Conservation (phyloP, 441 rosid species). For the Populus hybrid region DNA sequence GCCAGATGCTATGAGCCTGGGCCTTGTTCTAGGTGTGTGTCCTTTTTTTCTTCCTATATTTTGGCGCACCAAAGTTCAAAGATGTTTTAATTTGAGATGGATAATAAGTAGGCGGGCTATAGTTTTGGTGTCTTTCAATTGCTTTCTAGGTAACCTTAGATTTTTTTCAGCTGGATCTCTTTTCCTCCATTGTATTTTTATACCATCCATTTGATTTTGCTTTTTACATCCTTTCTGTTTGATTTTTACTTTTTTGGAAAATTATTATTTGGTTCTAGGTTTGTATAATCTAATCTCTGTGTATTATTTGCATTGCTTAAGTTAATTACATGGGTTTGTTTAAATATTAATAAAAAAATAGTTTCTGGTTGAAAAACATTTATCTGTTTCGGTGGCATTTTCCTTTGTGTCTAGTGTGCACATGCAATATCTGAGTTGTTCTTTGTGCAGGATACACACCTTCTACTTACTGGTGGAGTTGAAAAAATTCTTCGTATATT, state of each 20-base stretch:
- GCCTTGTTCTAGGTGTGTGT: neutral
- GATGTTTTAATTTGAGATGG: neutral
- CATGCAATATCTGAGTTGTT: slow-evolving; percentile 3
- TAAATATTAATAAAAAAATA: too few relatives aligned
- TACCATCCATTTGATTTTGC: neutral
- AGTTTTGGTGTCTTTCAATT: neutral
- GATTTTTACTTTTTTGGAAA: neutral
- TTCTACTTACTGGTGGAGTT: slow-evolving; percentile 83
- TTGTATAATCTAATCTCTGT: neutral
- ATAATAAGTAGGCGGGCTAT: neutral
- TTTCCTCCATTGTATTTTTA: neutral
- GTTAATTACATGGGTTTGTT: neutral
- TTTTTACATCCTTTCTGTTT: neutral
- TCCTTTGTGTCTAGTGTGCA: neutral
- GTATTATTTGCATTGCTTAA: neutral
- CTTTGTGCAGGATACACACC: slow-evolving; percentile 65
- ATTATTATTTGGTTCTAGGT: neutral
- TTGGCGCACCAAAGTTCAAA: neutral
- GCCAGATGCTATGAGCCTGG: neutral
- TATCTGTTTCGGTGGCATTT: neutral
- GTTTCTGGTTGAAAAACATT: neutral
- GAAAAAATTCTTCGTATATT: slow-evolving; percentile 86
- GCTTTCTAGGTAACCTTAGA: neutral
- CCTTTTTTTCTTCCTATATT: neutral
- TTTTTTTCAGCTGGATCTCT: too few relatives aligned